Conservation (phyloP, 129 eudicot species). For the Saussurea involucrata region DNA sequence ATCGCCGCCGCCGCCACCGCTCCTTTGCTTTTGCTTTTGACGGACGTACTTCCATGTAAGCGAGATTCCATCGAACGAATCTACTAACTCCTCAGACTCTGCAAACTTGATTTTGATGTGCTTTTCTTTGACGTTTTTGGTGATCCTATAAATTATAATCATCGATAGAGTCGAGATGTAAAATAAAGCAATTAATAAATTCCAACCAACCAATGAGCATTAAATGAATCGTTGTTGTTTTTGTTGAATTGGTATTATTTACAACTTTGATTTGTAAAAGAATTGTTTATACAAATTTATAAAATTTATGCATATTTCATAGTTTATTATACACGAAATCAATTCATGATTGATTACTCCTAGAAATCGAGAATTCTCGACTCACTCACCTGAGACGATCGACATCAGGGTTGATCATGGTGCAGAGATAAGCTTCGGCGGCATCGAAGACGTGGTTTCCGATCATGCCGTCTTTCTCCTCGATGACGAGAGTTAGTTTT, state of each 20-base stretch:
- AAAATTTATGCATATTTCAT: too few species aligned
- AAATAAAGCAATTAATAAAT: too few species aligned
- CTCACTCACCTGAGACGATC: slow-evolving; percentile 35
- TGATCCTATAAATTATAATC: slow-evolving; percentile 9
- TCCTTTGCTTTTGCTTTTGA: background rate
- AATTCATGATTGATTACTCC: too few species aligned
- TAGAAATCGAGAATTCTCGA: too few species aligned
- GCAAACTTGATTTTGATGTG: slow-evolving; percentile 12
- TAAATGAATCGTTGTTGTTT: too few species aligned
- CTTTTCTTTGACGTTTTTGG: background rate
- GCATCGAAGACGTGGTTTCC: slow-evolving; percentile 61
- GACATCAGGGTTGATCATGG: slow-evolving; percentile 42
- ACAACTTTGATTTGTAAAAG: too few species aligned
- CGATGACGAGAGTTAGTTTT: slow-evolving; percentile 47
- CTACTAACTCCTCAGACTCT: background rate
- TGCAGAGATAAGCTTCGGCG: slow-evolving; percentile 61
- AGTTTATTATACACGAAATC: too few species aligned
- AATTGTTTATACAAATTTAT: too few species aligned
- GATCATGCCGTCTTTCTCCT: slow-evolving; percentile 47
- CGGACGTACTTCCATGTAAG: slow-evolving; percentile 48
- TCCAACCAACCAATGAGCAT: too few species aligned
- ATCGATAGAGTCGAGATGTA: too few species aligned
- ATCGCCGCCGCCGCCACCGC: background rate
- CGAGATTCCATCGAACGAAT: slow-evolving; percentile 8
- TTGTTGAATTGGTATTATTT: too few species aligned